A percentile compares a stretch with the other conserved stretches of the same genome.
Evolutionary conservation across 1,139 yeast species (phyloP).

Genomic region (Debaryomycetaceae sp.): DNA sequence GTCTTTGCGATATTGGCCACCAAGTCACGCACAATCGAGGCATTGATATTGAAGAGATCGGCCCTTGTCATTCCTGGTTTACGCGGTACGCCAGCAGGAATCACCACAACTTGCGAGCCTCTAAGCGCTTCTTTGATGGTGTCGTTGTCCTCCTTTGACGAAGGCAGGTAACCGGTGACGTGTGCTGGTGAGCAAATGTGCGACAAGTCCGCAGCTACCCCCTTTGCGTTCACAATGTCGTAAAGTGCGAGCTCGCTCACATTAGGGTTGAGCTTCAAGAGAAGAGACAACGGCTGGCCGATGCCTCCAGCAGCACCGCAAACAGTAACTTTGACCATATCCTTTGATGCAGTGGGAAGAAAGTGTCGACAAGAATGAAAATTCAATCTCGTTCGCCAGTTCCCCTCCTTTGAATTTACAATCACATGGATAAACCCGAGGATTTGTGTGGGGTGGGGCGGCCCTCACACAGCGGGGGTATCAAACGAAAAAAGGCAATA

Average conservation of each 20-base stretch:
- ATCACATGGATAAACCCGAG: too few species aligned
- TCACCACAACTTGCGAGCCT: conserved; percentile 82
- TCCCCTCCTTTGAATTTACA: too few species aligned
- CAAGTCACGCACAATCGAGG: conserved; percentile 89
- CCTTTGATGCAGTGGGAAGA: too few species aligned
- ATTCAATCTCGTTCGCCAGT: too few species aligned
- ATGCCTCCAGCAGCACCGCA: conserved; percentile 98
- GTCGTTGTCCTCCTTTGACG: conserved; percentile 58
- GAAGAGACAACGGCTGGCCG: conserved; percentile 94
- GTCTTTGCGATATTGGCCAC: conserved; percentile 84
- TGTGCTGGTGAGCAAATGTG: conserved; percentile 89
- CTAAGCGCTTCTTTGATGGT: conserved; percentile 75
- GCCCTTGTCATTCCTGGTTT: conserved; percentile 99
- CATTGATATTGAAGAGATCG: conserved; percentile 95
- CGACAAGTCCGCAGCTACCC: conserved; percentile 94
- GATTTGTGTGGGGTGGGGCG: too few species aligned
- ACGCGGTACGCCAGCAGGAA: conserved; percentile 99
- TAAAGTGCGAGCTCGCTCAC: conserved; percentile 83
- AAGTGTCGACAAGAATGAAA: too few species aligned
- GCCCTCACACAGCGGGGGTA: too few species aligned
- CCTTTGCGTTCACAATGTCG: conserved; percentile 92
- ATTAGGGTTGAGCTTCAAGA: conserved; percentile 81
- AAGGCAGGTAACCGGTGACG: conserved; percentile 78
- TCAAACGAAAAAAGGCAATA: too few species aligned
- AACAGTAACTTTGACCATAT: conserved; percentile 73